Conservation (phyloP, 208 protist genomes). For the Willaertia magna region DNA sequence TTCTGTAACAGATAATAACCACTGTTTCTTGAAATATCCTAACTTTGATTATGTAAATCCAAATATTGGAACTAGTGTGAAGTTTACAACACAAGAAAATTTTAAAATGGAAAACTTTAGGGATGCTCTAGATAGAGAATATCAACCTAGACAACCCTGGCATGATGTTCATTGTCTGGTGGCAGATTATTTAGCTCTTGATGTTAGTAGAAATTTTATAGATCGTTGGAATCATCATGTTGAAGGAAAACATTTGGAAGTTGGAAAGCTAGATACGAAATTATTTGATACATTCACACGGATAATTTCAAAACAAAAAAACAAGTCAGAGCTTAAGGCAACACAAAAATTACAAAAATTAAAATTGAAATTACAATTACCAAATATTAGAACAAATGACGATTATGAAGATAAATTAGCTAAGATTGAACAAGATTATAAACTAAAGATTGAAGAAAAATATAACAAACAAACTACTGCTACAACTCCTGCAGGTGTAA, state of each 20-base stretch:
- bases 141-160: conserved; percentile 30
- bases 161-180: conserved; percentile 32
- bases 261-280: too few relatives aligned
- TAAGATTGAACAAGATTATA: background rate
- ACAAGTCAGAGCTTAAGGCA: too few relatives aligned
- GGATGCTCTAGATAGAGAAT: conserved; percentile 13
- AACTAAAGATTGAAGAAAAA: background rate
- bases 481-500: too few relatives aligned
- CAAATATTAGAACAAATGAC: background rate
- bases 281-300: too few relatives aligned
- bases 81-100: background rate
- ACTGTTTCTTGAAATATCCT: background rate
- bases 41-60: conserved; percentile 14
- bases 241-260: too few relatives aligned
- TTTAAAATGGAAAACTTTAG: background rate
- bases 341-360: too few relatives aligned
- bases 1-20: background rate
- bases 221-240: conserved; percentile 30
- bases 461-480: too few relatives aligned
- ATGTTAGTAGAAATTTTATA: conserved; percentile 32
- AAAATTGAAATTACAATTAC: too few relatives aligned
- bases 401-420: background rate
- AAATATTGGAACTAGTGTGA: background rate
- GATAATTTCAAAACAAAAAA: too few relatives aligned
- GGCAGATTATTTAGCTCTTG: conserved; percentile 9